Conservation (phyloP, 2,329 filamentous ascomycete genomes). For the Tolypocladium tundrense region DNA sequence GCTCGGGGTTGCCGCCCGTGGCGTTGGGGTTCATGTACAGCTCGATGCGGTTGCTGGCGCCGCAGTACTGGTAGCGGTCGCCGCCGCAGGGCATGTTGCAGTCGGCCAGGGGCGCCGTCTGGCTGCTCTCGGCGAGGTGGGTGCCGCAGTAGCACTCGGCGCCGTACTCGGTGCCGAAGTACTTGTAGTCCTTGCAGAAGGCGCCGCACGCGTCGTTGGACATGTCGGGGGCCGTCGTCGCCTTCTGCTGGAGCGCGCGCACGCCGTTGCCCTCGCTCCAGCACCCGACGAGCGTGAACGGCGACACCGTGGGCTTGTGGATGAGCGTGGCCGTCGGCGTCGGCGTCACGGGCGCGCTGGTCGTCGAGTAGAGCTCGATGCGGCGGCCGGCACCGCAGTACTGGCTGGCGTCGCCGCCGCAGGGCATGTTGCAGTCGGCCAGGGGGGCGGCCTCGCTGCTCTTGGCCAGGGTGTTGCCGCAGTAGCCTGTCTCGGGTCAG, state of each 20-base stretch:
- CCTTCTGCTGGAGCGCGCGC: conserved; percentile 21
- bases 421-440: conserved; percentile 26
- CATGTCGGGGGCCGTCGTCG: conserved; percentile 16
- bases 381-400: conserved; percentile 32
- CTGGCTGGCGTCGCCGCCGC: conserved; percentile 28
- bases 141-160: conserved; percentile 29
- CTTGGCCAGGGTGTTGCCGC: conserved; percentile 30
- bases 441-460: conserved; percentile 17
- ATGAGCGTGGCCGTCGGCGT: conserved; percentile 15
- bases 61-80: conserved; percentile 22
- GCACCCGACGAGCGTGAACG: conserved; percentile 27
- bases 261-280: conserved; percentile 25
- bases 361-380: conserved; percentile 33
- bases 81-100: conserved; percentile 24
- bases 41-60: conserved; percentile 20
- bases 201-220: conserved; percentile 22
- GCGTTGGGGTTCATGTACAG: conserved; percentile 20
- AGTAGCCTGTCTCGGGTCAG: conserved; percentile 25
- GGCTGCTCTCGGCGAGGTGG: conserved; percentile 15
- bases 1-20: conserved; percentile 15
- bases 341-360: conserved; percentile 19
- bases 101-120: conserved; percentile 17
- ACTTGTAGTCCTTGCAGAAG: conserved; percentile 25
- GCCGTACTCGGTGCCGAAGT: conserved; percentile 30
- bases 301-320: conserved; percentile 11